phyloP scores from a whole-genome alignment of 2,329 filamentous ascomycete species.

The Neurospora sp. region DNA sequence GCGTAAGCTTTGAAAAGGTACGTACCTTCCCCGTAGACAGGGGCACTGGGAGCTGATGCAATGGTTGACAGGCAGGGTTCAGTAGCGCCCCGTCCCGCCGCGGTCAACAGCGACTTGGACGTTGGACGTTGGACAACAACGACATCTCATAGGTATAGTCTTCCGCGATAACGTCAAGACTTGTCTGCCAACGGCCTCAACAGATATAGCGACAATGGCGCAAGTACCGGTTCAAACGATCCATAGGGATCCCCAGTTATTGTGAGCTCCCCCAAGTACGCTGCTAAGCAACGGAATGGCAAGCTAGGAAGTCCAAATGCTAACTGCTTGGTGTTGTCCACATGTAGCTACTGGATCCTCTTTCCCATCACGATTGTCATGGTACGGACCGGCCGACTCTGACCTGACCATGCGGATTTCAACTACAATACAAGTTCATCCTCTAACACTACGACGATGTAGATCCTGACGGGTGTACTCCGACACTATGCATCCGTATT shows the following conservation, averaged over 20 bases:
- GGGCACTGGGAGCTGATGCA: neutral
- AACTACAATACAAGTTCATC: neutral
- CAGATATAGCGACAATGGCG: constrained; percentile 50
- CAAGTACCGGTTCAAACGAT: constrained; percentile 86
- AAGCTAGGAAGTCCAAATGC: neutral
- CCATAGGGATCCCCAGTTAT: constrained; percentile 94
- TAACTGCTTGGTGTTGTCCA: constrained; percentile 9
- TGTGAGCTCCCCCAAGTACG: constrained; percentile 50
- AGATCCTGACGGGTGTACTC: constrained; percentile 87
- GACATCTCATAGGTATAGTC: constrained; percentile 3
- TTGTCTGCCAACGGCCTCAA: neutral
- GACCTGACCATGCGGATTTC: neutral
- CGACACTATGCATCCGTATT: constrained; percentile 95
- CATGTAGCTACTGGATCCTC: constrained; percentile 88
- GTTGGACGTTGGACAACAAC: constrained; percentile 3
- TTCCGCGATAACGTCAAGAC: constrained; percentile 3
- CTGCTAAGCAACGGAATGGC: constrained; percentile 8
- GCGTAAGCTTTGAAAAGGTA: neutral
- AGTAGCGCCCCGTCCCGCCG: neutral
- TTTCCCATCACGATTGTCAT: constrained; percentile 96
- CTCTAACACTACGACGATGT: constrained; percentile 10
- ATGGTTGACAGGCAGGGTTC: constrained; percentile 11
- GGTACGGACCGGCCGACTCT: constrained; percentile 38
- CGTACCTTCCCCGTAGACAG: neutral
- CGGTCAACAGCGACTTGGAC: constrained; percentile 7